phyloP scores from a whole-genome alignment of 768 basidiomycete genomes.

The Mycena amicta region DNA sequence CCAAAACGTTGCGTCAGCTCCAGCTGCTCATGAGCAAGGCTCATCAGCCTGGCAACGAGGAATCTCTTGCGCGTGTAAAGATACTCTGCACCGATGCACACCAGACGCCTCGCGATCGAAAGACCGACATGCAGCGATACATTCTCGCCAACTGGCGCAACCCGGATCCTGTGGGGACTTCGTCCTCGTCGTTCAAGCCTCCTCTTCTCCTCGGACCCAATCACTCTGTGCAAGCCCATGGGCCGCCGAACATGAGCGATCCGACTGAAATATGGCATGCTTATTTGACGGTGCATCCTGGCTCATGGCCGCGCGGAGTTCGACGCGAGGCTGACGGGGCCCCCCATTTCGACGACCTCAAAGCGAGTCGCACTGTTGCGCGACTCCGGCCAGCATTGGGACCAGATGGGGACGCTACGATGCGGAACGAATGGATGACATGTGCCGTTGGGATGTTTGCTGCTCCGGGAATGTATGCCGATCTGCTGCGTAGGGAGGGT shows the following conservation, averaged over 20 bases:
- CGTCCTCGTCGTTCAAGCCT: constrained; percentile 20
- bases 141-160: constrained; percentile 48
- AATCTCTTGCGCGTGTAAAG: constrained; percentile 44
- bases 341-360: constrained; percentile 45
- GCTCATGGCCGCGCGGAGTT: constrained; percentile 52
- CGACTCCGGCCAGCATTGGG: constrained; percentile 48
- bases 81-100: constrained; percentile 49
- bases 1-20: constrained; percentile 43
- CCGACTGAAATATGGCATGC: constrained; percentile 49
- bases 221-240: constrained; percentile 20
- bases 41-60: constrained; percentile 45
- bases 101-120: constrained; percentile 43
- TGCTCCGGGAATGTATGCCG: constrained; percentile 40
- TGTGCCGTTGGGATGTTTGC: constrained; percentile 44
- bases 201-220: constrained; percentile 9
- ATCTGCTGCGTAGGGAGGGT: constrained; percentile 36
- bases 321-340: constrained; percentile 39
- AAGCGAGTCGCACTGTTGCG: constrained; percentile 49
- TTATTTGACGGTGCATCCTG: constrained; percentile 45
- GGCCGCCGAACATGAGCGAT: constrained; percentile 49
- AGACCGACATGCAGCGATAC: constrained; percentile 46
- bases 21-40: constrained; percentile 46
- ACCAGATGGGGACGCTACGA: constrained; percentile 34
- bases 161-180: constrained; percentile 32
- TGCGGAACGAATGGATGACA: constrained; percentile 43